phyloP scores from a whole-genome alignment of 768 basidiomycete genomes.

The Rubroboletus pulcherrimus region DNA sequence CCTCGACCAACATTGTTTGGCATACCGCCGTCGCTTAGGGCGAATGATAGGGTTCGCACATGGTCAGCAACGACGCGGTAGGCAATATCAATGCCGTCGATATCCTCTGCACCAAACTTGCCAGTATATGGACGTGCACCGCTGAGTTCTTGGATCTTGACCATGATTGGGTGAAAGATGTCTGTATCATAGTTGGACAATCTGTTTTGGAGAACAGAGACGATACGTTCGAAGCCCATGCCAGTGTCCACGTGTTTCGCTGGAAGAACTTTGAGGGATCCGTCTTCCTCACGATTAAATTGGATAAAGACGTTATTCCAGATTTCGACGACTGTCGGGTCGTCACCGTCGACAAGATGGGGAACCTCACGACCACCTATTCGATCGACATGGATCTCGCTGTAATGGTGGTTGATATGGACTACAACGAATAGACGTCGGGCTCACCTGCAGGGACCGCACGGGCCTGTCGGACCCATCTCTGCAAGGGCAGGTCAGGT shows the following conservation, averaged over 20 bases:
- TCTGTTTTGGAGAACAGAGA: constrained; percentile 88
- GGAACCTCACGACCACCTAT: constrained; percentile 97
- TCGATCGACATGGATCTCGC: constrained; percentile 95
- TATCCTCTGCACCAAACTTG: constrained; percentile 92
- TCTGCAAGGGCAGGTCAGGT: constrained; percentile 47
- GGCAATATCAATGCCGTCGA: constrained; percentile 93
- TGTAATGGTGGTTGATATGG: constrained; percentile 27
- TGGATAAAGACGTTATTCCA: constrained; percentile 99
- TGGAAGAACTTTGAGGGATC: constrained; percentile 74
- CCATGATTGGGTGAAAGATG: constrained; percentile 86
- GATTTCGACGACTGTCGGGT: constrained; percentile 95
- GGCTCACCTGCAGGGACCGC: constrained; percentile 86
- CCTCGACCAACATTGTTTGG: constrained; percentile 96
- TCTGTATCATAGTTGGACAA: constrained; percentile 98
- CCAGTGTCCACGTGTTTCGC: constrained; percentile 97
- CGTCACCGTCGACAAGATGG: constrained; percentile 90
- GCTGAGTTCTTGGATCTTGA: constrained; percentile 81
- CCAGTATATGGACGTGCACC: constrained; percentile 86
- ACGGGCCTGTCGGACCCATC: constrained; percentile 98
- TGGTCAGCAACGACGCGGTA: constrained; percentile 98
- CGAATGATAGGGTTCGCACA: constrained; percentile 91
- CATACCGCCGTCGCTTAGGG: constrained; percentile 93
- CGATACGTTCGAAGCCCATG: constrained; percentile 98
- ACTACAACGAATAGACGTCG: not conserved
- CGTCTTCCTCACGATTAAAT: constrained; percentile 92